These are phyloP conservation scores for Aureobasidium pullulans DNA, from an alignment of 2,329 filamentous ascomycete species.

Conservation along the genomic window DNA sequence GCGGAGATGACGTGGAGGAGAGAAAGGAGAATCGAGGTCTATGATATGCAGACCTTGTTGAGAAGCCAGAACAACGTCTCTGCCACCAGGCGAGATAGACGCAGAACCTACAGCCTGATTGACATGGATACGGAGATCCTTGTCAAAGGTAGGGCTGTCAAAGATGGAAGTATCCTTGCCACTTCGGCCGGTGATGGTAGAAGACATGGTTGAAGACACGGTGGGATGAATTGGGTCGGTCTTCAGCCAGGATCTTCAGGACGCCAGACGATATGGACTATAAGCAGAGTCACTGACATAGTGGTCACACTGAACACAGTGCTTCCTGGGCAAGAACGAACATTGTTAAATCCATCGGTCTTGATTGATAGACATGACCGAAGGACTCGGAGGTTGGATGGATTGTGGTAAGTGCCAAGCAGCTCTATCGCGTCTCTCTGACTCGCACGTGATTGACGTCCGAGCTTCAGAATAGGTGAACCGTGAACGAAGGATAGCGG, in stretches of 20 bases:
- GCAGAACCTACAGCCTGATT: constrained; percentile 76
- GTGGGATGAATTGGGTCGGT: neutral
- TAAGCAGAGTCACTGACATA: neutral
- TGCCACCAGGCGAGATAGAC: constrained; percentile 83
- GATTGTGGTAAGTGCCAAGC: neutral
- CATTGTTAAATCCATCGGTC: neutral
- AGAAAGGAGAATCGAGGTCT: constrained; percentile 83
- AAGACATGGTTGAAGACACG: constrained; percentile 11
- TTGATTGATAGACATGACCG: neutral
- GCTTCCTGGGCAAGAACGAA: neutral
- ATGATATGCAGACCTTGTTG: constrained; percentile 86
- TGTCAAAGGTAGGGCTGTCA: constrained; percentile 81
- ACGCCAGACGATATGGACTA: neutral
- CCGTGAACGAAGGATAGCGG: neutral
- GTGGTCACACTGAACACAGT: neutral
- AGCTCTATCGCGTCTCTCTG: neutral
- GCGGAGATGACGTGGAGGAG: constrained; percentile 73
- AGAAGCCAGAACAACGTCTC: constrained; percentile 85
- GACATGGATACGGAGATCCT: constrained; percentile 76
- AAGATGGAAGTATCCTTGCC: constrained; percentile 33
- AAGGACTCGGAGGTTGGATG: neutral
- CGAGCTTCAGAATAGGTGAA: neutral
- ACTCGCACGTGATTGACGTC: neutral
- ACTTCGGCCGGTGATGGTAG: neutral
- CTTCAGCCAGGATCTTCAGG: constrained; percentile 1